Conservation (phyloP, 805 yeast genomes). For the Candida caryicola region DNA sequence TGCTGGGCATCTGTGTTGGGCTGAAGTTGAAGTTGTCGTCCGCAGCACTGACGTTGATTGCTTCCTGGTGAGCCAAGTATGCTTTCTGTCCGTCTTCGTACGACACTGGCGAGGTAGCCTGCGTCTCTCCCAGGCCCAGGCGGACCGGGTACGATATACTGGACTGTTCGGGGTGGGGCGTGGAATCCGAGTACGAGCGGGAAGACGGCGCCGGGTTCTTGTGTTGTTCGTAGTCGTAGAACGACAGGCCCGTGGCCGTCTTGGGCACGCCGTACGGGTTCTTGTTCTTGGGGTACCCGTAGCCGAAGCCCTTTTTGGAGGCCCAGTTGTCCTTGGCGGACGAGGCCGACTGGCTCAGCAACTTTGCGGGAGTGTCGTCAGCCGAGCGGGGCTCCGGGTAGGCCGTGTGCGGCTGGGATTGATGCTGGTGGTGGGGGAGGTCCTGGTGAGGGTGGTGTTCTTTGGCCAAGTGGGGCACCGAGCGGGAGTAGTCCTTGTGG, state of each 20-base stretch:
- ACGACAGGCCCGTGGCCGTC: conserved; percentile 2
- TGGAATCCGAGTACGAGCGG: neutral
- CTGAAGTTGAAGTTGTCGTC: conserved; percentile 15
- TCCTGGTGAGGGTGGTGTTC: neutral
- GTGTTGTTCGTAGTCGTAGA: neutral
- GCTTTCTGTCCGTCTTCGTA: neutral
- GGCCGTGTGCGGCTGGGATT: neutral
- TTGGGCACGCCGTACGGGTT: conserved; percentile 5
- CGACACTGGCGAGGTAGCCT: conserved; percentile 7
- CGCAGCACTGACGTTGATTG: neutral
- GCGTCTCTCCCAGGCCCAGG: neutral
- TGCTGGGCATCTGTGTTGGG: conserved; percentile 9
- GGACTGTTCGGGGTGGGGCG: neutral
- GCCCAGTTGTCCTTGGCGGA: neutral
- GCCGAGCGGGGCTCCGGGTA: neutral
- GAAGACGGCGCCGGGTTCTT: neutral
- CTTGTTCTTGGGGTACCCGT: conserved; percentile 3
- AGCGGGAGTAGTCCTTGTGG: conserved; percentile 1
- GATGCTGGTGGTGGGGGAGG: neutral
- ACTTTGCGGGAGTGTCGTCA: neutral
- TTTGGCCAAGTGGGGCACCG: conserved; percentile 3
- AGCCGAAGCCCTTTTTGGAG: conserved; percentile 1
- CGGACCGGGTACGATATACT: neutral
- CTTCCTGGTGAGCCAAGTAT: neutral
- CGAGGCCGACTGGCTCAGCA: neutral